Conservation (phyloP, 2,329 filamentous ascomycete species). For the Hypoxylon sp. region DNA sequence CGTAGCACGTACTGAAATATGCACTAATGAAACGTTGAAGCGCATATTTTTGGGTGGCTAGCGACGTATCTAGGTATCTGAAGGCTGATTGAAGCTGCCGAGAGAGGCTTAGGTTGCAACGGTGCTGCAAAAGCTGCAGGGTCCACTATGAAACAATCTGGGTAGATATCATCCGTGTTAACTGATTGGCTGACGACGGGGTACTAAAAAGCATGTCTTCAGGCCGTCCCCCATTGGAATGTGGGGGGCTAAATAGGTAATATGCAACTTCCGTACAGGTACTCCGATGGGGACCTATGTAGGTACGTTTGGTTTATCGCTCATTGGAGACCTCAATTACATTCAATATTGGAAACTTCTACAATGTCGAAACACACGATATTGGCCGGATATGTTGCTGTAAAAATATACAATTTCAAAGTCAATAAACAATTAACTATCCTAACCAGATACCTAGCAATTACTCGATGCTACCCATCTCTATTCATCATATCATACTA, state of each 20-base stretch:
- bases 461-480: background rate
- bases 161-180: background rate
- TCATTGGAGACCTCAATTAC: slow-evolving; percentile 25
- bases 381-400: slow-evolving; percentile 3
- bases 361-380: background rate
- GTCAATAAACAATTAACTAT: background rate
- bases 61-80: slow-evolving; percentile 3
- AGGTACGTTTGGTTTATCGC: slow-evolving; percentile 1
- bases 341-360: background rate
- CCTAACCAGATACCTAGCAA: background rate
- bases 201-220: slow-evolving; percentile 13
- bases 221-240: slow-evolving; percentile 13
- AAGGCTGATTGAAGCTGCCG: slow-evolving; percentile 25
- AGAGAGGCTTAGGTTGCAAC: slow-evolving; percentile 18
- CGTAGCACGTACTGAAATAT: slow-evolving; percentile 3
- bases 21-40: slow-evolving; percentile 25
- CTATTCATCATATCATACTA: slow-evolving; percentile 12
- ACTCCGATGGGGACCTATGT: slow-evolving; percentile 5
- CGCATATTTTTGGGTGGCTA: slow-evolving; percentile 15
- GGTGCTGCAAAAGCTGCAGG: slow-evolving; percentile 38
- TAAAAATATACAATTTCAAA: slow-evolving; percentile 20
- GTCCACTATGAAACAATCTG: slow-evolving; percentile 28
- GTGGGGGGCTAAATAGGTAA: slow-evolving; percentile 15
- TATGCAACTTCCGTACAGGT: background rate
- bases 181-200: slow-evolving; percentile 24